Base-by-base conservation (phyloP, 192 early-diverging fungal genomes). In the Coemansia sp. region DNA sequence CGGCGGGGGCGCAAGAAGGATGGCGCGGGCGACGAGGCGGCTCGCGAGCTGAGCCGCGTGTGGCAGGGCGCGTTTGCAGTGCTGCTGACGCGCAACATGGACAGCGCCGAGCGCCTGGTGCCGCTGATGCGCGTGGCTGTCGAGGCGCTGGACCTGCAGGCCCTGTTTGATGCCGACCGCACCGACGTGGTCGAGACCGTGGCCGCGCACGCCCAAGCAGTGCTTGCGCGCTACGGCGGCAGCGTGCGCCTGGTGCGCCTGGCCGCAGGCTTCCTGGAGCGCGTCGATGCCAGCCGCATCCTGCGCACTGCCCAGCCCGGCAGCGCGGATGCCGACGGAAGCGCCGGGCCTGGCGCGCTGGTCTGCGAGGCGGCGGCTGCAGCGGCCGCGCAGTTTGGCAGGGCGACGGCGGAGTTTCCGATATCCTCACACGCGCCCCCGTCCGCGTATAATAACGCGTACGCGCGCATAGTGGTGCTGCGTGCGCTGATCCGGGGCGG, bases 111-210 rank as follows among this genome's bases (percentile, higher is more conserved):
- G 0, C 49, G 69, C 27, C 58, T 71, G 6, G 49, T 71, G 29
- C 62, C 75, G 35, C 51, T 78, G 44, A 50, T 64, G 49, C 56
- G 35, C 3, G 25, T 64, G 35, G 75, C 75, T 1, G 47, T 58
- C 4, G 62, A 71, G 25, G 60, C 43, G 0, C 58, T 78, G 31
- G 69, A 78, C 43, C 28, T 67, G 31, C 75, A 78, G 62, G 61
- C 53, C n/a, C 43, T 78, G 50, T 78, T 78, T 40, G 75, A 78
- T 38, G 65, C 64, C 6, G 43, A 65, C 45, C 56, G 62, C 46
- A 54, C 58, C 0, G 58, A 57, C 30, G 45, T 54, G 2, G 46
- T 78, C 5, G 25, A 28, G 3, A 65, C 55, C 1, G 42, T 65
- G 1, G 58, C 69, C 3, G 46, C 38, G 21, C 58, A 60, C 24